Base-by-base conservation (phyloP, 768 basidiomycete species). In the Chalciporus sphaerocephalus region DNA sequence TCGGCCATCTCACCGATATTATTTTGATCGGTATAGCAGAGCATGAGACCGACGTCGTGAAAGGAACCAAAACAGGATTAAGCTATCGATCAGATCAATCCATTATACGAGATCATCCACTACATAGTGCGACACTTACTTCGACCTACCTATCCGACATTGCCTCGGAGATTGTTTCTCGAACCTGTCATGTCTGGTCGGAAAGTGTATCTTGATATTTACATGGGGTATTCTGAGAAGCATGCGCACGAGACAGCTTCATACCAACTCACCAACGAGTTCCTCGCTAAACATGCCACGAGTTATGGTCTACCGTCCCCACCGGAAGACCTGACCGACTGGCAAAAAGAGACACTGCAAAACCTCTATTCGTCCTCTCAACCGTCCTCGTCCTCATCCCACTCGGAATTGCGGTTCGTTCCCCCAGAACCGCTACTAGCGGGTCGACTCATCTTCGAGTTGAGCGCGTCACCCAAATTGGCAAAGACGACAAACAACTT, bases 401-500 rank as follows among this genome's bases (percentile, higher is more conserved):
- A 28, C 6, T 32, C 39, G 10, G 53, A 61, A 6, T 58, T 75
- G 38, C 60, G 56, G 16, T 69, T 71, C 46, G 53, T 60, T 3
- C 57, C 64, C 3, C 71, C 74, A 3, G 39, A 53, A 1, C 65
- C 75, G 6, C 66, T 77, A 16, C 56, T 62, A 5, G 67, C 60
- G 0, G 74, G 74, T 1, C 66, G 70, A 15, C 59, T 79, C 17
- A 62, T 68, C 33, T 73, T 77, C 43, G 63, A 61, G 23, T 57
- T 76, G 42, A 69, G 72, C 32, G 35, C 60, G 24, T 59, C 68
- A 0, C 55, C 66, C 18, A 73, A 66, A 10, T 56, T 80, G 17
- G 55, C 66, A 22, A 79, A 76, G 62, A 78, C 75, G 23, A 60
- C 65, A 1, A 54, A 64, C 36, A 79, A 79, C 63, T 78, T 79